Base-by-base conservation (phyloP, 2,329 filamentous ascomycete genomes). In the Penicillium sp. region DNA sequence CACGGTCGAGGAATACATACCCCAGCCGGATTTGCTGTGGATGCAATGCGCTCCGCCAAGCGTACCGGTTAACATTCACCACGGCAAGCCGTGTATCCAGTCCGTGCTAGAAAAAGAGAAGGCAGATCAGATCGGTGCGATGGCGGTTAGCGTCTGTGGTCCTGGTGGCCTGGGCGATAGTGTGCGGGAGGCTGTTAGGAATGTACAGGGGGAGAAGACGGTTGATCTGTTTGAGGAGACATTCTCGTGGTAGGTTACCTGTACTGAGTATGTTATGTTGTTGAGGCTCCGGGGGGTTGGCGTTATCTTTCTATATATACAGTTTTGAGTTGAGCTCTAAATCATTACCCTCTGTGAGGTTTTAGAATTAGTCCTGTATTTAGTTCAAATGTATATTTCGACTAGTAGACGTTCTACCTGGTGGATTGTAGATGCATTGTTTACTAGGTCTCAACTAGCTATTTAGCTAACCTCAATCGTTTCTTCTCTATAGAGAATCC, bases 91-190 rank as follows among this genome's bases (percentile, higher is more conserved):
- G 3, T 60, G 54, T 34, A 65, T 65, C 31, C 46, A 45, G 5
- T 45, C 55, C 8, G 43, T 64, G 6, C 15, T 68, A 4, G 60
- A 60, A 8, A 48, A 39, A 4, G 64, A 67, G 43, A 64, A 59
- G 43, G 53, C 53, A 4, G 49, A 57, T 32, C 65, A 68, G 28
- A 51, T 68, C 0, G 65, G 64, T 15, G 65, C 65, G 6, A 58
- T 69, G 58, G 66, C 65, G 4, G 67, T 70, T 7, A 69, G 64
- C 54, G 65, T 70, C 2, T 70, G 67, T 31, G 68, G 66, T 6
- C 68, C 68, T 17, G 67, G 68, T 13, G 56, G 58, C 2, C 54
- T 70, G 46, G 66, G 67, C 7, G 67, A 70, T 47, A 66, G 64
- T 50, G 65, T 70, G n/a, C 54, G 68, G 6, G 52, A 60, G 45